Evolutionary conservation across 2,329 filamentous ascomycete genomes (phyloP).

Genomic region (Tolypocladium pustulatum): DNA sequence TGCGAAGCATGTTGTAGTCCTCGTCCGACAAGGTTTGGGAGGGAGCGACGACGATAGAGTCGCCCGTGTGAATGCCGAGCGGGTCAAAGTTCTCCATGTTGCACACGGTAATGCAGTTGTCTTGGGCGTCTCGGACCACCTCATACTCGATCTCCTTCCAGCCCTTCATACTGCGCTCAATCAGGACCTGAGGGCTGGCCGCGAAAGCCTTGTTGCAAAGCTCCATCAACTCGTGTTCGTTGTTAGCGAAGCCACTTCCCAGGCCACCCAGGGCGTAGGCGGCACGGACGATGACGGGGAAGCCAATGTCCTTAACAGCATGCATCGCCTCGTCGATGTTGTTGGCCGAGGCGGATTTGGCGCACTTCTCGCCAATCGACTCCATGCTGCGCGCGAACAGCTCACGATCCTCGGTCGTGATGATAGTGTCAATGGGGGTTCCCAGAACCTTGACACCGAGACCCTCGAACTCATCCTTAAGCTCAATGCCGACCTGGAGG

Average conservation of each 20-base stretch:
- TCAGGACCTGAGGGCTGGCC: slow-evolving; percentile 88
- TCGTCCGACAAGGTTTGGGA: slow-evolving; percentile 95
- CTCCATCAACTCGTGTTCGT: slow-evolving; percentile 70
- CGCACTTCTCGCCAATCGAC: slow-evolving; percentile 94
- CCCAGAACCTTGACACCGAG: slow-evolving; percentile 91
- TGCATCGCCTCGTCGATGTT: slow-evolving; percentile 78
- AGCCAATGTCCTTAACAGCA: slow-evolving; percentile 86
- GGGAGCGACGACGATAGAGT: slow-evolving; percentile 95
- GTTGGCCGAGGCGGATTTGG: slow-evolving; percentile 89
- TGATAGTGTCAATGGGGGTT: slow-evolving; percentile 95
- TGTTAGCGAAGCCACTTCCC: slow-evolving; percentile 89
- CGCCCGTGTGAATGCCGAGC: slow-evolving; percentile 93
- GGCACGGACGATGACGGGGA: slow-evolving; percentile 92
- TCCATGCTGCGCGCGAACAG: slow-evolving; percentile 98
- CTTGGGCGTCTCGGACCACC: slow-evolving; percentile 85
- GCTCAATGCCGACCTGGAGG: slow-evolving; percentile 89
- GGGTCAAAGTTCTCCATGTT: slow-evolving; percentile 99
- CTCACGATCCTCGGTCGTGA: slow-evolving; percentile 96
- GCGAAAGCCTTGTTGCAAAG: slow-evolving; percentile 94
- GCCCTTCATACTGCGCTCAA: slow-evolving; percentile 98
- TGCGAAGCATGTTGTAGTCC: slow-evolving; percentile 98
- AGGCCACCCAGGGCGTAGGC: slow-evolving; percentile 93
- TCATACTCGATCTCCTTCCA: slow-evolving; percentile 99
- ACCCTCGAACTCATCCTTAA: slow-evolving; percentile 91
- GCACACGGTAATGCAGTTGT: slow-evolving; percentile 99